Base-by-base conservation (phyloP, 2,329 filamentous ascomycete genomes). In the Sporothrix schenckii region DNA sequence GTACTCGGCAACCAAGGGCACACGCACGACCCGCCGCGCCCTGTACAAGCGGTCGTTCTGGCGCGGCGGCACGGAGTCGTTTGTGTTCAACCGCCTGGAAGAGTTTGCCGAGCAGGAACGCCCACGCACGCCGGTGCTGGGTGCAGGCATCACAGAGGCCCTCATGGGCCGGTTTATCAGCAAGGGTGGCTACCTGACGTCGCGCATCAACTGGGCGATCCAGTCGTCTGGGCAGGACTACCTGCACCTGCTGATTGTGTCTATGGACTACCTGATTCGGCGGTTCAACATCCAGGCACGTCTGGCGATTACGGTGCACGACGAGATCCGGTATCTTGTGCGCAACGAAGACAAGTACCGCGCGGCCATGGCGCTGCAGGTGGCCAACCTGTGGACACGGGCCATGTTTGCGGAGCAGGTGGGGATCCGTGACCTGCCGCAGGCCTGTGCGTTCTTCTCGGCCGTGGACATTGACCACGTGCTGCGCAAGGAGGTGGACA, bases 371-470 rank as follows among this genome's bases (percentile, higher is more conserved):
- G 95, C 96, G 0, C 83, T 99, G 14, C 95, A 99, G 79, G 86
- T 99, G 9, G 89, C 94, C 71, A 99, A 99, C 77, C 80, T 99
- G 24, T 99, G 95, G 95, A 99, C 96, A 0, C 87, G 95, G 66
- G 94, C 94, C 73, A 97, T 99, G 92, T 99, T 99, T 79, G 88
- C 92, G 0, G 93, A 99, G 80, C 95, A 99, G 80, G 92, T 97
- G 77, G 95, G 95, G 72, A 99, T 99, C 76, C 85, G 97, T 74
- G 95, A 99, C 77, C 86, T 99, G 11, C 95, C 96, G 0, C 95
- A 98, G 77, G 89, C 91, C 0, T 97, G 94, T 76, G 95, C 95
- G 10, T 99, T 93, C 80, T 99, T 99, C 81, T 96, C 92, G 0
- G 94, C 95, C 3, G 89, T 99, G 6, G 95, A 99, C 77, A 92